Base-by-base conservation (phyloP, 139 green algal species). In the Picochlorum sp. region DNA sequence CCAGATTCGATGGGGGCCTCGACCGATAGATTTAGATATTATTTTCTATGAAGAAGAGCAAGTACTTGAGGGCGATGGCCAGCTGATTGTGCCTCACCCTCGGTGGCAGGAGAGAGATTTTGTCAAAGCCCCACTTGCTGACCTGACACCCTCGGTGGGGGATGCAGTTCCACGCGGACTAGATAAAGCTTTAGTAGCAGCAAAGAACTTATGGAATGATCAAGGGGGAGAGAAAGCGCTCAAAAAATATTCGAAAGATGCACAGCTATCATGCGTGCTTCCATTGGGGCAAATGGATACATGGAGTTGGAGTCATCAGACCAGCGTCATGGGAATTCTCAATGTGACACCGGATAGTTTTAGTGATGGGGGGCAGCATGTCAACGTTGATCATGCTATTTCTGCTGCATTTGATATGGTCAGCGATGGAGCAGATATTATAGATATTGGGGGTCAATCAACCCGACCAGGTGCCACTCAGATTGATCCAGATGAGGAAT, bases 301-400 rank as follows among this genome's bases (percentile, higher is more conserved):
- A 4, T 84, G 79, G 79, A n/a, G 56, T 45, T 81, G 69, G 66
- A 65, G 74, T 66, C 30, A 52, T 1, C 73, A 67, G 26, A 72
- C 30, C 15, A 45, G 63, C 30, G 74, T 97, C 9, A 97, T 96
- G 88, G 90, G 85, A 15, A 87, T 98, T n/a, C 77, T 98, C 0
- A 98, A 98, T 67, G 66, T 92, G n/a, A 98, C 93, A 0, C 92
- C 92, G 16, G 93, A 98, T 84, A 93, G 79, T 69, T 98, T 98
- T 81, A 94, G 83, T 54, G 92, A 97, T 68, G 92, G 88, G 9
- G 89, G 85, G 5, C 58, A 68, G 6, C 24, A 30, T 57, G 52
- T 52, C 7, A 28, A 54, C 47, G 61, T 83, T 34, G 60, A 56
- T 15, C 62, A 45, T 2, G 89, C 78, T 3, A 66, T 94, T 49